These are phyloP conservation scores for Fusarium verrucosum DNA, from an alignment of 2,329 filamentous ascomycete genomes.

Conservation along the genomic window DNA sequence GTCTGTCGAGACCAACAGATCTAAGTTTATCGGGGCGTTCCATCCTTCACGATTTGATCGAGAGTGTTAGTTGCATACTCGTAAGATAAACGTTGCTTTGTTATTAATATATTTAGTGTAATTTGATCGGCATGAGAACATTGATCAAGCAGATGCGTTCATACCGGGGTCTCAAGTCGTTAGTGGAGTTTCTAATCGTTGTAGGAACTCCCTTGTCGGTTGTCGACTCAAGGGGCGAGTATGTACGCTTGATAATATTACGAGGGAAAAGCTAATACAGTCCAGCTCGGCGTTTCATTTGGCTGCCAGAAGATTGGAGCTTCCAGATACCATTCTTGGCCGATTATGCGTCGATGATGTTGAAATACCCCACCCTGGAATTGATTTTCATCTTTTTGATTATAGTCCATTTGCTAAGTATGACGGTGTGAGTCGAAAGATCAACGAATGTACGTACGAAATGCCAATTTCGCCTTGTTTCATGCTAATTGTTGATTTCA, in stretches of 20 bases:
- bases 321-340: accelerated
- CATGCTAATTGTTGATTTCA: neutral
- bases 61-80: accelerated
- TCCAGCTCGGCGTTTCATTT: neutral
- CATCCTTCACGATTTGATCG: accelerated
- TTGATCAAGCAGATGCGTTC: neutral
- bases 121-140: too few species aligned
- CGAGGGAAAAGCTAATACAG: accelerated
- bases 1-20: neutral
- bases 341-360: neutral
- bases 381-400: too few species aligned
- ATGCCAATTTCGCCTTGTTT: too few species aligned
- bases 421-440: accelerated
- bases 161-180: neutral
- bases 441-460: neutral
- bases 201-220: neutral
- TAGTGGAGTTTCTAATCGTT: neutral
- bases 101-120: neutral
- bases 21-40: accelerated
- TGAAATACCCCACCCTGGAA: too few species aligned
- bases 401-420: accelerated
- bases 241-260: accelerated
- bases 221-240: accelerated
- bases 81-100: neutral
- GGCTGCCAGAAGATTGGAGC: accelerated